Evolutionary conservation across 2,329 filamentous ascomycete genomes (phyloP).

Genomic region (Colletotrichum kahawae): DNA sequence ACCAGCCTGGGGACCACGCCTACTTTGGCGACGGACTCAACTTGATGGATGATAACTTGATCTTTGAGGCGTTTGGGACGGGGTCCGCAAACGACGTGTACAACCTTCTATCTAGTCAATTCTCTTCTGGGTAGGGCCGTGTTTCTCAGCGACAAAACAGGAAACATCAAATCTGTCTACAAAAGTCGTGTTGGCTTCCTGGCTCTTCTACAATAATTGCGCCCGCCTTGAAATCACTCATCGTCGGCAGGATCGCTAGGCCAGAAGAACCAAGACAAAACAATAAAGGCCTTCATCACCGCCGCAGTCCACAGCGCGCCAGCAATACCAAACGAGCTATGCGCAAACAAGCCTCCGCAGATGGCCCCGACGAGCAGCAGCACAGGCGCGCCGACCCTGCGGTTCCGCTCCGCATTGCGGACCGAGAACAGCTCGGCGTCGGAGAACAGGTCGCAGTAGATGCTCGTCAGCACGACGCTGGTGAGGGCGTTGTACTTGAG

Average conservation of each 20-base stretch:
- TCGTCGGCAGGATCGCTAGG: slow-evolving; percentile 46
- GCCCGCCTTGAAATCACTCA: slow-evolving; percentile 16
- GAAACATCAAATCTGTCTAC: background rate
- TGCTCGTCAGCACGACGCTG: slow-evolving; percentile 80
- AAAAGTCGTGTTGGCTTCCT: background rate
- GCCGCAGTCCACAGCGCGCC: slow-evolving; percentile 66
- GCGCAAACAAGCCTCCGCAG: slow-evolving; percentile 53
- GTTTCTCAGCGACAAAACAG: background rate
- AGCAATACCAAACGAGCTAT: slow-evolving; percentile 51
- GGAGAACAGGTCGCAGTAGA: slow-evolving; percentile 81
- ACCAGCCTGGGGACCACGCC: background rate
- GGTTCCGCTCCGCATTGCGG: slow-evolving; percentile 55
- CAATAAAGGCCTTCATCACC: slow-evolving; percentile 59
- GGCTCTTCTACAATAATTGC: background rate
- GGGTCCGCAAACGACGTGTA: background rate
- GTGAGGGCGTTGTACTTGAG: slow-evolving; percentile 74
- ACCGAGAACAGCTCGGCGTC: slow-evolving; percentile 56
- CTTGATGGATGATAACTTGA: background rate
- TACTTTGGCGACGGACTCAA: background rate
- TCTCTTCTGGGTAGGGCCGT: background rate
- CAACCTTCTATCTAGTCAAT: background rate
- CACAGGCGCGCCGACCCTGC: slow-evolving; percentile 53
- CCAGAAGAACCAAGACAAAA: slow-evolving; percentile 67
- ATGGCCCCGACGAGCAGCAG: slow-evolving; percentile 56
- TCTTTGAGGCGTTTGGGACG: background rate